phyloP scores from a whole-genome alignment of 495 filamentous ascomycete genomes.

The Friedmanniomyces simplex region DNA sequence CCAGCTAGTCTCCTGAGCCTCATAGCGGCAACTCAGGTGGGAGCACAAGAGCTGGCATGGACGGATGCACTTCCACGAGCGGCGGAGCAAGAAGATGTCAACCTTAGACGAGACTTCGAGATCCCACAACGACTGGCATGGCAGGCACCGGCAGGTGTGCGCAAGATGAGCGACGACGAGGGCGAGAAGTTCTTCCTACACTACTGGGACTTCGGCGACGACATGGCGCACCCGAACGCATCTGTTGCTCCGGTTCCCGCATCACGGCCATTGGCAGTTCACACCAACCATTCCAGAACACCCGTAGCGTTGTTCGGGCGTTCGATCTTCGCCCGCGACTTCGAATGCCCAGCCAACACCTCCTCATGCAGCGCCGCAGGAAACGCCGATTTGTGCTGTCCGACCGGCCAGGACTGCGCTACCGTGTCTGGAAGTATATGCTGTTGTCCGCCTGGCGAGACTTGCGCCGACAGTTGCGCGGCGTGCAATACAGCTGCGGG shows the following conservation, averaged over 20 bases:
- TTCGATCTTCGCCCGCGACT: constrained; percentile 40
- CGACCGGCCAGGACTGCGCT: constrained; percentile 53
- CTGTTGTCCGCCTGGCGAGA: constrained; percentile 67
- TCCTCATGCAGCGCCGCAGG: constrained; percentile 48
- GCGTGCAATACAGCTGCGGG: constrained; percentile 45
- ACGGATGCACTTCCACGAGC: constrained; percentile 37
- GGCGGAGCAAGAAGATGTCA: constrained; percentile 32
- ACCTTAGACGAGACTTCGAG: constrained; percentile 27
- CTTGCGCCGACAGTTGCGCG: constrained; percentile 55
- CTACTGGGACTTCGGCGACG: constrained; percentile 40
- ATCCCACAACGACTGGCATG: constrained; percentile 27
- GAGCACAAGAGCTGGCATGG: constrained; percentile 20
- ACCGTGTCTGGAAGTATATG: constrained; percentile 67
- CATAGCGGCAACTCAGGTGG: not conserved
- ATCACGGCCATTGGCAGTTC: not conserved
- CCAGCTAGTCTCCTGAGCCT: constrained; percentile 2
- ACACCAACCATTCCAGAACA: not conserved
- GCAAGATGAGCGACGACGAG: constrained; percentile 73
- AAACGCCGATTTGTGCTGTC: constrained; percentile 68
- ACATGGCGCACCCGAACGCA: constrained; percentile 9
- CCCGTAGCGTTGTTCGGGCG: constrained; percentile 17
- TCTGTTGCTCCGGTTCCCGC: not conserved
- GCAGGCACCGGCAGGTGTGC: constrained; percentile 38
- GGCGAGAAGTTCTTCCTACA: constrained; percentile 74
- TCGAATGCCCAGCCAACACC: constrained; percentile 66